These are phyloP conservation scores for Colletotrichum acutatum DNA, from an alignment of 2,329 filamentous ascomycete genomes.

Conservation along the genomic window DNA sequence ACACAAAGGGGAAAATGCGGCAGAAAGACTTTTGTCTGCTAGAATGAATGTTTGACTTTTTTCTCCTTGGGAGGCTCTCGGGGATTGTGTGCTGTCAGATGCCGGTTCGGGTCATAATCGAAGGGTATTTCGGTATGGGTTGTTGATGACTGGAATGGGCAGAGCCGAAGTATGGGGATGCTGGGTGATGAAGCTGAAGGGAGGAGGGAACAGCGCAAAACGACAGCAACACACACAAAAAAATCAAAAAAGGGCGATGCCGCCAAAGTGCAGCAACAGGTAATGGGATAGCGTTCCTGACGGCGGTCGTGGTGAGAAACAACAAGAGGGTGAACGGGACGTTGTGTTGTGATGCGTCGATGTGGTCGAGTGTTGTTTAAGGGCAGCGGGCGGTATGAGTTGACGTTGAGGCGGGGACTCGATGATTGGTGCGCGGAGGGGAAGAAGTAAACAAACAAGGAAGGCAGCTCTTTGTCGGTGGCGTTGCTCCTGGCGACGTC, in stretches of 20 bases:
- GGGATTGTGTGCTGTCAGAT: slow-evolving; percentile 18
- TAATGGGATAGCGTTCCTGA: slow-evolving; percentile 34
- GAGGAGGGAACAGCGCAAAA: slow-evolving; percentile 25
- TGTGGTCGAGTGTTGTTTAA: slow-evolving; percentile 38
- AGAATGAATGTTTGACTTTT: slow-evolving; percentile 30
- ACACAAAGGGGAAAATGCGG: slow-evolving; percentile 30
- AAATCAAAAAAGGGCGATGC: slow-evolving; percentile 23
- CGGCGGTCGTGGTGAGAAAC: slow-evolving; percentile 33
- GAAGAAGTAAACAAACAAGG: slow-evolving; percentile 38
- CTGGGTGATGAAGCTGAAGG: slow-evolving; percentile 1
- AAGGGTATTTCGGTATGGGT: not conserved
- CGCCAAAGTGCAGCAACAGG: slow-evolving; percentile 26
- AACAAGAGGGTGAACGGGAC: slow-evolving; percentile 21
- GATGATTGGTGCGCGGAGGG: slow-evolving; percentile 37
- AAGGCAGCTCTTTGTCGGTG: slow-evolving; percentile 34
- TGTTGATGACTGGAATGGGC: slow-evolving; percentile 24
- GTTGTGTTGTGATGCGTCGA: slow-evolving; percentile 19
- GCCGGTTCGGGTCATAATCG: slow-evolving; percentile 23
- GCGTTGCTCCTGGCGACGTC: slow-evolving; percentile 36
- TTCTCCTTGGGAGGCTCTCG: not conserved
- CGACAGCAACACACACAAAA: slow-evolving; percentile 31
- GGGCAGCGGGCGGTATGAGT: slow-evolving; percentile 30
- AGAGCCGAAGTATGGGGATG: slow-evolving; percentile 10
- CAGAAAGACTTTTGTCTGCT: slow-evolving; percentile 15
- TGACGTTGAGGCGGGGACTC: slow-evolving; percentile 32